Evolutionary conservation across 2,329 filamentous ascomycete species (phyloP), one percentile per base, ranked within the genome.

Genomic region (Anthostomella pinea): DNA sequence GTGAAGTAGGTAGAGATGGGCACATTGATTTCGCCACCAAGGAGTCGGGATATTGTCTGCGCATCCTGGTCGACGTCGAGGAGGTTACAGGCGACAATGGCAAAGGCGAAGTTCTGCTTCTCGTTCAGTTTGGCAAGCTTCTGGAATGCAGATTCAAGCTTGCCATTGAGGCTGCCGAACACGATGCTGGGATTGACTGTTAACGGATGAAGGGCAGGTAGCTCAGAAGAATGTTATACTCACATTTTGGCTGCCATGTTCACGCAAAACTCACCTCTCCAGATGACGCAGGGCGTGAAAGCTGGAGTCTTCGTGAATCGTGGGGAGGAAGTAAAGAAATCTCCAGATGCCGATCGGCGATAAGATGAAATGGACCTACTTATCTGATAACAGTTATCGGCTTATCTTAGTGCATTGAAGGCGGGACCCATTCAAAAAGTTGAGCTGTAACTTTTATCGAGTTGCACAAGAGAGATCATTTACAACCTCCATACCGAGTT

Each of bases 1-100:
- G 87, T 87, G 60, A 97, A 98, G 66, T 98, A 98, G 7, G 85
- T 94, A 2, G 90, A 83, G 1, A 97, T 68, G 3, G 90, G 83
- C 4, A 97, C 70, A 15, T 71, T 58, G 34, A 95, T 81, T 8
- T 76, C 70, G n/a, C 88, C 88, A 17, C 77, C 65, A 1, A 97
- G 64, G 3, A 98, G 73, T 8, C 77, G 73, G 8, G 71, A 66
- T 5, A 93, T 64, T 8, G 65, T 59, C 9, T 77, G 71, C 25
- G 81, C 70, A 34, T 85, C 75, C 29, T 81, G 72, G 1, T 70
- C 65, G 27, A 73, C 65, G 13, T 74, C 69, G 56, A 97, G 97
- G 6, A 97, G 72, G 56, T 96, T 85, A 36, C 93, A 93, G 8
- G 81, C 79, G 20, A 95, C 68, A 37, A 98, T 80, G 11, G 87